These are phyloP conservation scores for Nicotiana paniculata DNA, from an alignment of 257 asterid species.

Conservation along the genomic window DNA sequence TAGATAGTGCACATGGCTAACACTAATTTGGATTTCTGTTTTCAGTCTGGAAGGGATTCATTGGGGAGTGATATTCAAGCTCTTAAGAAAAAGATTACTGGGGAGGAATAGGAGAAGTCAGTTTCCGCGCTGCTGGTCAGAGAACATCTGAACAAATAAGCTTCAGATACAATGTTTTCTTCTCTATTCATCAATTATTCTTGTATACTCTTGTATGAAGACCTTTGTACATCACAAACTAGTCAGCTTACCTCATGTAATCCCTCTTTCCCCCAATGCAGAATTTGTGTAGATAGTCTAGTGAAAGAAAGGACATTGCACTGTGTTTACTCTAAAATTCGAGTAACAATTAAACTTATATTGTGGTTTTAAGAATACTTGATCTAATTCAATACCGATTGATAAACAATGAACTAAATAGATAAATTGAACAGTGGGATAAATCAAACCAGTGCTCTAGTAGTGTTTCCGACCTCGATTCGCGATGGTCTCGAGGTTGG, in stretches of 20 bases:
- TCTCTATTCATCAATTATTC: not conserved
- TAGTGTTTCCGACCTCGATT: too few species aligned
- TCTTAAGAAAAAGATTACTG: conserved; percentile 17
- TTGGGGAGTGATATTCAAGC: conserved; percentile 1
- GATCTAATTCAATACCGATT: too few species aligned
- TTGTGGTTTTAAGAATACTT: too few species aligned
- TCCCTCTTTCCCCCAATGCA: not conserved
- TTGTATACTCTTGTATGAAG: not conserved
- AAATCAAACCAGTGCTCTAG: too few species aligned
- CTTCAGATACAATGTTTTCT: not conserved
- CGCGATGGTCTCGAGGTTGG: too few species aligned
- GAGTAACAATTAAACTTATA: too few species aligned
- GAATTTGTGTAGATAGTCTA: not conserved
- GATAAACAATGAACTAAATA: too few species aligned
- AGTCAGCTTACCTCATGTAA: not conserved
- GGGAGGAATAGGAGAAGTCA: conserved; percentile 10
- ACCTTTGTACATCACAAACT: conserved; percentile 1
- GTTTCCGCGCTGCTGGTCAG: not conserved
- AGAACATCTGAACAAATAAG: not conserved
- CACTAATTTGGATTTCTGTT: not conserved
- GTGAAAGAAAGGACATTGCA: too few species aligned
- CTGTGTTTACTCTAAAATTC: too few species aligned
- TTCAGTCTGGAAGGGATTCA: conserved; percentile 12
- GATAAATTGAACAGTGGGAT: too few species aligned
- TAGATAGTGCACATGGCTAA: not conserved